These are phyloP conservation scores for Clavispora vitiphila DNA, from an alignment of 805 yeast genomes.

Conservation along the genomic window DNA sequence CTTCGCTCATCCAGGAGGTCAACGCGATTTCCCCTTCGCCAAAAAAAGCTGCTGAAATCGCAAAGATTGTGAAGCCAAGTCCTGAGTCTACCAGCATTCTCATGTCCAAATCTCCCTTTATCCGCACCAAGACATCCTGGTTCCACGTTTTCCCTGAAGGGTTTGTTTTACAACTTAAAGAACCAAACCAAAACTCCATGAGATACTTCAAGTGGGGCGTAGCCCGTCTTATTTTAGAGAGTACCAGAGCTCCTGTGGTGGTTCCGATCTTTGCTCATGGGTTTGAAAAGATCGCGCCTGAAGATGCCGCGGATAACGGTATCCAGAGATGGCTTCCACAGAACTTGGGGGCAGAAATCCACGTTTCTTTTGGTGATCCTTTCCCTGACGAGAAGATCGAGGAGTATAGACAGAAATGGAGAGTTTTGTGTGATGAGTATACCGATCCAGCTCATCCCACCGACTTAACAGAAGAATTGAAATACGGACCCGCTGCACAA, in stretches of 20 bases:
- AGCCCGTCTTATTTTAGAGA: constrained; percentile 74
- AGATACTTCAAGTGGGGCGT: constrained; percentile 96
- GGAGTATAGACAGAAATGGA: constrained; percentile 67
- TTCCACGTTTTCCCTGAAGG: constrained; percentile 95
- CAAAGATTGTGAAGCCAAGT: constrained; percentile 20
- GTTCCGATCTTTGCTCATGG: constrained; percentile 86
- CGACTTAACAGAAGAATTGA: constrained; percentile 60
- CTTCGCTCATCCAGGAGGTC: constrained; percentile 38
- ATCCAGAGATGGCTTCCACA: constrained; percentile 56
- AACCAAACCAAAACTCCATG: constrained; percentile 82
- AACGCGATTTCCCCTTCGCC: constrained; percentile 12
- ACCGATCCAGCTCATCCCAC: constrained; percentile 45
- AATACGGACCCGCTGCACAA: constrained; percentile 59
- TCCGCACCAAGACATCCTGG: constrained; percentile 73
- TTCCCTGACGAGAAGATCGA: constrained; percentile 57
- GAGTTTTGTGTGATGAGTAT: constrained; percentile 49
- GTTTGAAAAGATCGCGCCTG: constrained; percentile 83
- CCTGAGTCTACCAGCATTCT: constrained; percentile 27
- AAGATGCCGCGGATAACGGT: constrained; percentile 52
- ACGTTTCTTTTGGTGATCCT: constrained; percentile 67
- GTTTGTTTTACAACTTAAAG: constrained; percentile 76
- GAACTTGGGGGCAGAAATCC: constrained; percentile 62
- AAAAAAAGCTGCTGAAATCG: constrained; percentile 13
- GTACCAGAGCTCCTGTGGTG: constrained; percentile 77
- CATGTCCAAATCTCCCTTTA: constrained; percentile 45